Base-by-base conservation (phyloP, 176 grass and related monocot genomes). In the Zoysia pacifica region DNA sequence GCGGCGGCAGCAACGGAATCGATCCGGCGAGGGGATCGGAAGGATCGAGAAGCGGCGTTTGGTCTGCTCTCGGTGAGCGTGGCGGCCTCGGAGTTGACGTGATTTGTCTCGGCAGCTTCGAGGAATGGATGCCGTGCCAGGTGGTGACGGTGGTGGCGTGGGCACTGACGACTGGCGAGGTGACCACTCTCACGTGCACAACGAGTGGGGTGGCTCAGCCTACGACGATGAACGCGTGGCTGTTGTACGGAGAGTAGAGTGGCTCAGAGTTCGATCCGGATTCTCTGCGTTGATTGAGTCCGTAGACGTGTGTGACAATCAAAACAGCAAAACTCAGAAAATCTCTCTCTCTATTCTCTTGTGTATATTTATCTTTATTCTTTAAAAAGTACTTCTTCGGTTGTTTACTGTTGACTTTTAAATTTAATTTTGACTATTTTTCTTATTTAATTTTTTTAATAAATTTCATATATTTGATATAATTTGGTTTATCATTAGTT, bases 131-230 rank as follows among this genome's bases (percentile, higher is more conserved):
- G 8, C 2, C 13, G 11, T n/a, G 35, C 2, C 14, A 9, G 37
- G 28, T 19, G 18, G 52, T 8, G 55, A 42, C 14, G 73, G 16
- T 11, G 58, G 20, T 11, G 58, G 2, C 6, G 58, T 61, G 19
- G 58, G 9, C 58, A 61, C 58, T 35, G 8, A 18, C 5, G 9
- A 12, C 18, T 8, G 47, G 45, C 9, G 38, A 39, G 48, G 48
- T 72, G 69, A 37, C 48, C 48, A 13, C 69, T 11, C 43, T 35
- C 69, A 72, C 70, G 70, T 72, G 49, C 48, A 8, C 40, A 39
- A 72, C 68, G 68, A 7, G 46, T 7, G 9, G 13, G 9, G n/a
- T 35, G 58, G 19, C 7, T 28, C n/a, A 3, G 7, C 58, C 8
- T 35, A 8, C 18, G 7, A 60, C 4, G 56, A 28, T 28, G 19